Evolutionary conservation across 306 rosid species (phyloP).

Genomic region (Lablab purpureus): DNA sequence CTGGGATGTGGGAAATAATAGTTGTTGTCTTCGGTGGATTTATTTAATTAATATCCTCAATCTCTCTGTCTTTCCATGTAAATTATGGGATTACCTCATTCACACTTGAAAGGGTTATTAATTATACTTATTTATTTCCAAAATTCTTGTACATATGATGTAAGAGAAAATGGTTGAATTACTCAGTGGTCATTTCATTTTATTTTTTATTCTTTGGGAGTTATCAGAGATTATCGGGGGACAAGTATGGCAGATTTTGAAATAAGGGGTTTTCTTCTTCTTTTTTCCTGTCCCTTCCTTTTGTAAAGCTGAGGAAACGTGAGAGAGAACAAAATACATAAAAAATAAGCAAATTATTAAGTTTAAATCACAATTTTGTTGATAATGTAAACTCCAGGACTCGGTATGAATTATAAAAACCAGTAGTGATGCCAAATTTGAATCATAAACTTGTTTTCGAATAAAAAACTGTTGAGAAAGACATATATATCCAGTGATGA

Average conservation of each 20-base stretch:
- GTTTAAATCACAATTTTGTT: constrained; percentile 4
- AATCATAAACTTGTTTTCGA: too few relatives aligned
- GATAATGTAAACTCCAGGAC: not conserved
- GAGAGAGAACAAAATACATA: not conserved
- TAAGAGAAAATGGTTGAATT: constrained; percentile 26
- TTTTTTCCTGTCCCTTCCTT: not conserved
- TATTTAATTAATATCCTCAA: constrained; percentile 39
- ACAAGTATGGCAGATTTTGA: constrained; percentile 1
- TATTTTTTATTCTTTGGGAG: constrained; percentile 34
- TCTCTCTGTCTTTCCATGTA: constrained; percentile 51
- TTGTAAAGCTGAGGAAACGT: not conserved
- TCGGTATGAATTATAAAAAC: not conserved
- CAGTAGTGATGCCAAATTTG: too few relatives aligned
- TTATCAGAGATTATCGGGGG: constrained; percentile 39
- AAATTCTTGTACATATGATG: not conserved
- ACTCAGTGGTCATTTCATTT: constrained; percentile 28
- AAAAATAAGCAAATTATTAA: constrained; percentile 20
- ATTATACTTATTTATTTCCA: constrained; percentile 38
- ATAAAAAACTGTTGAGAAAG: not conserved
- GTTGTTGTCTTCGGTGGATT: constrained; percentile 24
- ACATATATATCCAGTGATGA: not conserved
- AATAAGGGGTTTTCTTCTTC: not conserved
- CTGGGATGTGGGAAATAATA: constrained; percentile 43
- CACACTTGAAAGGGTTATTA: constrained; percentile 47
- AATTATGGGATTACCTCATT: constrained; percentile 51